phyloP scores from a whole-genome alignment of 73 alveolate species.

The Paramecium pentaurelia region DNA sequence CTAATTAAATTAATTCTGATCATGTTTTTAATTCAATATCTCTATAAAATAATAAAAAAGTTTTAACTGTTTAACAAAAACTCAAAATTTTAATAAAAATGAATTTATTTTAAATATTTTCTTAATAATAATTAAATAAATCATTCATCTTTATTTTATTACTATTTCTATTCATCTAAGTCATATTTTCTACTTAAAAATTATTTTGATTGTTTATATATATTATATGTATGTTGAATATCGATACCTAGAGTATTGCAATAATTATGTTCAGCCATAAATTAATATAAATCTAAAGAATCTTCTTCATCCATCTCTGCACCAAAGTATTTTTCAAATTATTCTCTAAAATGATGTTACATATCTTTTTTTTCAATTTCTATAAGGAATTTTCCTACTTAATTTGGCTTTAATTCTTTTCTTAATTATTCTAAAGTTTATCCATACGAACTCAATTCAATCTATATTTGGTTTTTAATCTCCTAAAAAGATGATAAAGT shows the following conservation, averaged over 20 bases:
- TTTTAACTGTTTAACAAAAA: no score
- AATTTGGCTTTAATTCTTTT: conserved; percentile 5
- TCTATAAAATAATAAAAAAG: no score
- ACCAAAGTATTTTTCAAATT: conserved; percentile 19
- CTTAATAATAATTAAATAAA: not conserved
- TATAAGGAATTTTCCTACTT: conserved; percentile 12
- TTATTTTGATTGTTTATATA: not conserved
- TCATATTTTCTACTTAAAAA: not conserved
- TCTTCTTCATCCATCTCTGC: conserved; percentile 44
- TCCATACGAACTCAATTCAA: not conserved
- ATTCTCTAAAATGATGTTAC: conserved; percentile 38
- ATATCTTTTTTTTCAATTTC: conserved; percentile 36
- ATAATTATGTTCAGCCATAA: conserved; percentile 36
- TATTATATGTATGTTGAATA: conserved; percentile 3
- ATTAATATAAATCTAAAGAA: conserved; percentile 25
- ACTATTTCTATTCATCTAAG: not conserved
- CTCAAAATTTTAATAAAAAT: no score
- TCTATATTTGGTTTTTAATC: not conserved
- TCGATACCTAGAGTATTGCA: conserved; percentile 39
- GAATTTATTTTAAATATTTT: no score
- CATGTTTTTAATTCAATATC: no score
- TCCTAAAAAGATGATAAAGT: not conserved
- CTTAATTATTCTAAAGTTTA: conserved; percentile 2
- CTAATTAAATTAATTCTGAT: not conserved
- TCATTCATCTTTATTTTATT: not conserved